Conservation (phyloP, 495 filamentous ascomycete species). For the Lentithecium fluviatile region DNA sequence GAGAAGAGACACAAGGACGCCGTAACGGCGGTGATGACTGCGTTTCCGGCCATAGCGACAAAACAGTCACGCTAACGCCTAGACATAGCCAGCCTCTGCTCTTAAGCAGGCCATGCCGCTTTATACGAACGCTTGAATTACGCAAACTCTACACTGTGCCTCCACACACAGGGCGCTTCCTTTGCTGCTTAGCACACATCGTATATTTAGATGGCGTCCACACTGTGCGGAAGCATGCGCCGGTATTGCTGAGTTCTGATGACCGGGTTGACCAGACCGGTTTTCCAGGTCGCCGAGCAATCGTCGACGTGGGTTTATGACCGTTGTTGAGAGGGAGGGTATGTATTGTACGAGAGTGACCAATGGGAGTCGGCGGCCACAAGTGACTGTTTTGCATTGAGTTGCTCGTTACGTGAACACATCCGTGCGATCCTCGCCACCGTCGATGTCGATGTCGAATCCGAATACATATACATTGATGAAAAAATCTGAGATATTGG, state of each 20-base stretch:
- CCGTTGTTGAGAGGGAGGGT: too few species aligned
- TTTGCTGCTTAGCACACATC: slow-evolving; percentile 5
- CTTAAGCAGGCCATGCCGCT: slow-evolving; percentile 5
- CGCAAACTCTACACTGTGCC: neutral
- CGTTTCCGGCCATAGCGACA: slow-evolving; percentile 15
- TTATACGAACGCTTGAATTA: slow-evolving; percentile 14
- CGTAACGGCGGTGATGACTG: slow-evolving; percentile 20
- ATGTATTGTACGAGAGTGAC: too few species aligned
- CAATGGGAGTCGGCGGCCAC: too few species aligned
- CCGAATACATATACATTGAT: too few species aligned
- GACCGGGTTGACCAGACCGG: neutral
- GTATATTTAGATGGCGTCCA: slow-evolving; percentile 18
- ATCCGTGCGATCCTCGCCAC: too few species aligned
- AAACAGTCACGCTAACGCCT: neutral
- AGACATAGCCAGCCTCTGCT: slow-evolving; percentile 1
- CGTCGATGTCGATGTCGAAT: too few species aligned
- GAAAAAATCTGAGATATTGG: too few species aligned
- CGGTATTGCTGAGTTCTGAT: neutral
- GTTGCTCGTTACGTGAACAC: too few species aligned
- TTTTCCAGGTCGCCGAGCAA: too few species aligned
- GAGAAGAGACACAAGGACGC: slow-evolving; percentile 31
- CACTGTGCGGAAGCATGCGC: neutral
- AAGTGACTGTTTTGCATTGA: too few species aligned
- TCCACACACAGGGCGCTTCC: neutral
- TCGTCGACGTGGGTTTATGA: too few species aligned